phyloP scores from a whole-genome alignment of 192 early-diverging fungal genomes.

The Rhizoclosmatium globosum region DNA sequence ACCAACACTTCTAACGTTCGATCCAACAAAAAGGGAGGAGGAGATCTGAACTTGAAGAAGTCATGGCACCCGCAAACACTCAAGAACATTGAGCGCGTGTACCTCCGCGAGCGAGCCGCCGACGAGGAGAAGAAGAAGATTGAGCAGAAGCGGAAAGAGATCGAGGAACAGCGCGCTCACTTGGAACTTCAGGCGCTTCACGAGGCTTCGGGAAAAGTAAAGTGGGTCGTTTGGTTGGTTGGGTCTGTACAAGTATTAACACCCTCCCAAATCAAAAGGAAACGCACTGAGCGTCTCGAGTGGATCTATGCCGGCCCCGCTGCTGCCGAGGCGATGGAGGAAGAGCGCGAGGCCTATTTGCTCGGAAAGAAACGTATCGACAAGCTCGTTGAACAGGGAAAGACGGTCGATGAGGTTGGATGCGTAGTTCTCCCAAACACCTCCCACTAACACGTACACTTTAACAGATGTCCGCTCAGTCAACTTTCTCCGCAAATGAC shows the following conservation, averaged over 20 bases:
- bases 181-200: slow-evolving; percentile 85
- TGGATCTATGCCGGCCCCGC: slow-evolving; percentile 95
- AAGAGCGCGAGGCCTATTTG: slow-evolving; percentile 90
- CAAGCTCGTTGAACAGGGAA: slow-evolving; percentile 56
- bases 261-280: neutral
- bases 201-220: slow-evolving; percentile 58
- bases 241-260: neutral
- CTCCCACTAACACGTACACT: neutral
- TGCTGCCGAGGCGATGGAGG: slow-evolving; percentile 51
- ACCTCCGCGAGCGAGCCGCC: slow-evolving; percentile 83
- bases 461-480: slow-evolving; percentile 34
- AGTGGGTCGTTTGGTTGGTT: slow-evolving; percentile 20
- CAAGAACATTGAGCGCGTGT: slow-evolving; percentile 90
- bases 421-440: neutral
- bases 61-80: slow-evolving; percentile 96
- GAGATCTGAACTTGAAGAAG: slow-evolving; percentile 80
- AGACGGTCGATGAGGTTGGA: slow-evolving; percentile 50
- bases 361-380: slow-evolving; percentile 88
- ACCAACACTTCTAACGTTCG: too few species aligned
- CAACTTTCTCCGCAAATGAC: slow-evolving; percentile 28
- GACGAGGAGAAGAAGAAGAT: slow-evolving; percentile 88
- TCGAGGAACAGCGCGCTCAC: slow-evolving; percentile 87
- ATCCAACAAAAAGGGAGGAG: slow-evolving; percentile 15
- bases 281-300: slow-evolving; percentile 74
- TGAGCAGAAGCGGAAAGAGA: slow-evolving; percentile 90